These are phyloP conservation scores for Fonsecaea erecta DNA, from an alignment of 2,329 filamentous ascomycete genomes.

Conservation along the genomic window DNA sequence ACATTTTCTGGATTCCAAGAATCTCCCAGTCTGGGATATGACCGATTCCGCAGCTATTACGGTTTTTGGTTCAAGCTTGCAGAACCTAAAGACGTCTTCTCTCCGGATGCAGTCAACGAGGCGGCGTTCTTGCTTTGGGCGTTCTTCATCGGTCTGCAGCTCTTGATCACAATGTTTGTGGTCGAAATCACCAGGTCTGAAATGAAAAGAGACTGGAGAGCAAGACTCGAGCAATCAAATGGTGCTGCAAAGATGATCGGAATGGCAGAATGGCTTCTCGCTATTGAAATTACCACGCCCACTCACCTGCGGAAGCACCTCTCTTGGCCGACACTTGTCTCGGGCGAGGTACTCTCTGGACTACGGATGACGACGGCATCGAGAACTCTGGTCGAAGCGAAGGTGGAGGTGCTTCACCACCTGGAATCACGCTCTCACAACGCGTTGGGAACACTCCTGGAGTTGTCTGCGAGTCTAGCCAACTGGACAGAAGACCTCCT, in stretches of 20 bases:
- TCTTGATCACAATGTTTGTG: constrained; percentile 47
- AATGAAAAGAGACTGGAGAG: background rate
- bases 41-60: constrained; percentile 49
- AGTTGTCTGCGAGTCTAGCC: constrained; percentile 16
- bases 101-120: constrained; percentile 48
- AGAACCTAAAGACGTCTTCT: constrained; percentile 46
- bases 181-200: background rate
- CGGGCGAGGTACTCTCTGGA: constrained; percentile 6
- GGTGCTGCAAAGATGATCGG: background rate
- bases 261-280: constrained; percentile 13
- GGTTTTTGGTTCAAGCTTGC: constrained; percentile 43
- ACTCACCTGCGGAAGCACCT: background rate
- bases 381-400: background rate
- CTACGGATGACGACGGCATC: background rate
- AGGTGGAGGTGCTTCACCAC: constrained; percentile 2
- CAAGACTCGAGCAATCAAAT: background rate
- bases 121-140: constrained; percentile 49
- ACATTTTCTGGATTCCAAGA: constrained; percentile 29
- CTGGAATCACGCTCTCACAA: constrained; percentile 3
- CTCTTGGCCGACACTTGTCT: constrained; percentile 9
- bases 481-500: constrained; percentile 17
- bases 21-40: constrained; percentile 43
- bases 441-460: constrained; percentile 9
- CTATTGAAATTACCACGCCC: constrained; percentile 1
- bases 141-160: constrained; percentile 52